Evolutionary conservation across 2,329 filamentous ascomycete species (phyloP).

Genomic region (Cytospora mali): DNA sequence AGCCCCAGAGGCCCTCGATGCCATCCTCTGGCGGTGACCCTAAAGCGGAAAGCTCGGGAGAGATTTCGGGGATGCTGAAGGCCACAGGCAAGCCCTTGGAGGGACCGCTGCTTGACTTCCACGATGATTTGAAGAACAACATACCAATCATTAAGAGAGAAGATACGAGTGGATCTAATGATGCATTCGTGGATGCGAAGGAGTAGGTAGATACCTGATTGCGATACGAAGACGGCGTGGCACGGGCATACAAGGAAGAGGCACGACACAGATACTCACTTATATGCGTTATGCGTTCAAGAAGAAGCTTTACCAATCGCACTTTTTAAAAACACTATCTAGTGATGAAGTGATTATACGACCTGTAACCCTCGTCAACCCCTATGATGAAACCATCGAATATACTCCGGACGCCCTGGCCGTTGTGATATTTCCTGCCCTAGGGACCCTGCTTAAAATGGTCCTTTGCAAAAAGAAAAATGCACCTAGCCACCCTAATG

Average conservation of each 20-base stretch:
- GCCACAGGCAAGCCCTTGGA: slow-evolving; percentile 49
- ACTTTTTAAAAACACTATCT: background rate
- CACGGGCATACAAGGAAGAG: background rate
- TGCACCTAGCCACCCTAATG: background rate
- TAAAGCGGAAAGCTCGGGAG: slow-evolving; percentile 34
- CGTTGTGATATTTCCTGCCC: slow-evolving; percentile 14
- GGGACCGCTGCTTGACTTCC: slow-evolving; percentile 60
- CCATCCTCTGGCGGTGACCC: slow-evolving; percentile 14
- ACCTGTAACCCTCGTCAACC: slow-evolving; percentile 15
- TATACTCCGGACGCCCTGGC: slow-evolving; percentile 20
- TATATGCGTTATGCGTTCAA: background rate
- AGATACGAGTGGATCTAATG: slow-evolving; percentile 41
- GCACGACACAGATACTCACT: background rate
- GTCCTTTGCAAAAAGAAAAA: slow-evolving; percentile 6
- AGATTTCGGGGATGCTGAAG: slow-evolving; percentile 49
- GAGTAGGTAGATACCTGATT: slow-evolving; percentile 32
- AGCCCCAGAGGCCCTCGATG: slow-evolving; percentile 18
- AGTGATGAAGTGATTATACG: slow-evolving; percentile 1
- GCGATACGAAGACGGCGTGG: background rate
- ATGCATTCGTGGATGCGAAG: slow-evolving; percentile 45
- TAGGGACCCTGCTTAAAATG: background rate
- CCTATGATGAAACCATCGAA: slow-evolving; percentile 16
- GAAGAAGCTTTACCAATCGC: background rate
- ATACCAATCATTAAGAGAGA: slow-evolving; percentile 45
- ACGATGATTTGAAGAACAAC: slow-evolving; percentile 54